Evolutionary conservation across 169 alveolate genomes (phyloP), one percentile per base, ranked within the genome.

Genomic region (Cryptosporidium xiaoi): DNA sequence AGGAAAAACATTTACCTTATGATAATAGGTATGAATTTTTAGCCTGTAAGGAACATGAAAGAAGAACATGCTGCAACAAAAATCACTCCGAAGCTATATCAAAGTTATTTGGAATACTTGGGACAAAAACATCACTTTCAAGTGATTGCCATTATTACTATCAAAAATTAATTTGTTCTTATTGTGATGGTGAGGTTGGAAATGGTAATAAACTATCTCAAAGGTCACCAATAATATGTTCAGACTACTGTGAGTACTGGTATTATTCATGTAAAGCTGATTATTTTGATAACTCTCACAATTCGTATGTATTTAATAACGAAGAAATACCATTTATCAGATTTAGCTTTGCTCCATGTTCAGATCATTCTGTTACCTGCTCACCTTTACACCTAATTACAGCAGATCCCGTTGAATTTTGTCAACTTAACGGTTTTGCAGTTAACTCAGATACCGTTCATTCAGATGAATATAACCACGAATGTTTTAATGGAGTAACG

Each of bases 181-280:
- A 58, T 36, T 77, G 87, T 7, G 87, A 77, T 29, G 62, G 77
- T 2, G 87, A 77, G n/a, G 64, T 77, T 24, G 87, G 87, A 5
- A 50, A 58, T 44, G 87, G 87, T 15, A 56, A 18, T 34, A 77
- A 77, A 62, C 27, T 77, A 24, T 18, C n/a, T 15, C 71, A 77
- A 24, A 77, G 64, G 33, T 60, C 60, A 48, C 87, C 87, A 6
- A 31, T 77, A 1, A 51, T 77, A 24, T 77, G 87, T 18, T 71
- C 58, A 20, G 58, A 68, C 13, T 62, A 27, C 46, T 77, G 87
- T 48, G 51, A 77, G 6, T 13, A 44, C 2, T 77, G 87, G 87
- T 77, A 60, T 15, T 51, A 36, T 48, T 18, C 87, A 20, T 77
- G 87, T 40, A 44, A 27, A 13, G 20, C 40, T 8, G 87, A 77